These are phyloP conservation scores for Austroboletus niveus DNA, from an alignment of 1,284 basidiomycete species.

Conservation along the genomic window DNA sequence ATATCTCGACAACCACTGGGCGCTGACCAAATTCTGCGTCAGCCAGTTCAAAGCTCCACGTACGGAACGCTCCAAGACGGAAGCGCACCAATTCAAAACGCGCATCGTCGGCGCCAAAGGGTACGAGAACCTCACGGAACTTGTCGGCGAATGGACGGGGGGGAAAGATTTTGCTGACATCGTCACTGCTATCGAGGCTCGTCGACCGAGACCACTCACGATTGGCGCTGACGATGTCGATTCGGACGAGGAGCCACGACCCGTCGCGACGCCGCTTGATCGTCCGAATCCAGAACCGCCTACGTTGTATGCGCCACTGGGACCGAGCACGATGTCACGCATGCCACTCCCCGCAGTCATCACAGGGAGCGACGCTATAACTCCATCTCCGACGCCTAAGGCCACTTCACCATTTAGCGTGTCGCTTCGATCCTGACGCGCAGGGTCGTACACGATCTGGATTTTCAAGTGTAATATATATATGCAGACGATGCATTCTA, in stretches of 20 bases:
- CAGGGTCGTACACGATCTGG: no score
- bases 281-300: conserved; percentile 41
- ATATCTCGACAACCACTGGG: conserved; percentile 78
- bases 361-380: conserved; percentile 42
- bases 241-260: conserved; percentile 4
- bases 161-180: conserved; percentile 61
- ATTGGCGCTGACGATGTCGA: conserved; percentile 4
- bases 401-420: conserved; percentile 13
- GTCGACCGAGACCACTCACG: conserved; percentile 28
- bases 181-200: conserved; percentile 49
- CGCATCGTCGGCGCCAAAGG: conserved; percentile 62
- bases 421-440: conserved; percentile 10
- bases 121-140: conserved; percentile 57
- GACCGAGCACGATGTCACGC: conserved; percentile 35
- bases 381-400: conserved; percentile 43
- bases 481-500: no score
- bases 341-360: conserved; percentile 41
- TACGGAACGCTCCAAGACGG: conserved; percentile 51
- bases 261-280: conserved; percentile 35
- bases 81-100: conserved; percentile 57
- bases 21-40: conserved; percentile 91
- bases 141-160: conserved; percentile 62
- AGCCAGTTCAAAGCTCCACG: conserved; percentile 72
- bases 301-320: conserved; percentile 37
- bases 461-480: no score